Evolutionary conservation across 768 basidiomycete genomes (phyloP), one percentile per base, ranked within the genome.

Genomic region (Phylloporus arenicola): DNA sequence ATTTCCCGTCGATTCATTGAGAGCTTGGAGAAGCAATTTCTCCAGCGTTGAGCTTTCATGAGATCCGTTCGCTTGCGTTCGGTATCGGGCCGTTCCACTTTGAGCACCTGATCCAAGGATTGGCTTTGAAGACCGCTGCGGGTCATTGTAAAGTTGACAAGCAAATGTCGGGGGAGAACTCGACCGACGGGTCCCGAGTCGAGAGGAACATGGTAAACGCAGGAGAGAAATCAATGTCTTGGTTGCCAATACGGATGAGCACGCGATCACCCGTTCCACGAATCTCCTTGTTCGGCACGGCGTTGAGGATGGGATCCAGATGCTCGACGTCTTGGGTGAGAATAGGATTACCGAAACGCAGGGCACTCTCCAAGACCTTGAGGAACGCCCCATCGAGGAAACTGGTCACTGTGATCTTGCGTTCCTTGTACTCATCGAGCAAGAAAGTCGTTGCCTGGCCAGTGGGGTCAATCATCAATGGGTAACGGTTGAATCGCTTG

Each of bases 131-230:
- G 78, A 78, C 95, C 98, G 67, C 92, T 92, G 51, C 93, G 82
- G 0, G 96, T 99, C 95, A 99, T 99, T 24, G 94, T 95, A 69
- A 93, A 94, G 72, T 92, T 94, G 71, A 94, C 91, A 60, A 94
- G 76, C 95, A 98, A 59, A 99, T 94, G 67, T 99, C 96, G 3
- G 96, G 93, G 12, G 95, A 90, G 71, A 99, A 97, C 61, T 97
- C 93, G 54, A 96, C 88, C 0, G 95, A 95, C 2, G 96, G 94
- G 67, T 99, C 94, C 19, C 96, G 76, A 11, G 96, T 99, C 2
- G 95, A 91, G 39, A 99, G 77, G 82, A 99, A 99, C 92, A 99
- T 94, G 6, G 92, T 96, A 77, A 99, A 99, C n/a, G 96, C 86
- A 6, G 96, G 96, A 0, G 96, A 99, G 68, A 98, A 97, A 67